Evolutionary conservation across 2,329 filamentous ascomycete species (phyloP).

Genomic region (Blastomyces gilchristii): DNA sequence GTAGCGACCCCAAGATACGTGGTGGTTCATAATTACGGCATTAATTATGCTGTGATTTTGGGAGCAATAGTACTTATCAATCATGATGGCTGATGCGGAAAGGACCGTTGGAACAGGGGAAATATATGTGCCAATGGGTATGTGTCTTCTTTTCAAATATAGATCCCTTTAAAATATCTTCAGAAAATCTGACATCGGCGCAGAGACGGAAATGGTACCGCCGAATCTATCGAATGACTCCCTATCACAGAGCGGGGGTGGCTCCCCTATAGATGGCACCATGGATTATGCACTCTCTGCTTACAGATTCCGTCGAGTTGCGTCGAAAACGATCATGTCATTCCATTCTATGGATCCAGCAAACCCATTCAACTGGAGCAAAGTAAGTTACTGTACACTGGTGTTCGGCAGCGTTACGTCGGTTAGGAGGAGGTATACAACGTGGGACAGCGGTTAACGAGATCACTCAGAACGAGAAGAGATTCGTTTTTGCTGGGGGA

Average conservation of each 20-base stretch:
- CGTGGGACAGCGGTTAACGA: background rate
- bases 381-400: conserved; percentile 16
- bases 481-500: conserved; percentile 28
- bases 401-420: background rate
- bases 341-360: conserved; percentile 28
- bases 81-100: background rate
- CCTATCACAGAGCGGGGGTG: background rate
- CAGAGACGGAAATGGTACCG: background rate
- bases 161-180: background rate
- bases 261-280: background rate
- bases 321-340: conserved; percentile 29
- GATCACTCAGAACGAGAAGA: conserved; percentile 23
- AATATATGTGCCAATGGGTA: background rate
- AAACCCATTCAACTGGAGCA: conserved; percentile 28
- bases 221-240: conserved; percentile 6
- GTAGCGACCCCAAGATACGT: background rate
- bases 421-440: background rate
- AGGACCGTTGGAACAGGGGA: background rate
- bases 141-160: background rate
- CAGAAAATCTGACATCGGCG: background rate
- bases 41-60: background rate
- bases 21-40: background rate
- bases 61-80: background rate
- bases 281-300: background rate
- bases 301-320: conserved; percentile 25